A percentile compares a stretch with the other conserved stretches of the same genome.
Evolutionary conservation across 495 filamentous ascomycete species (phyloP).

Genomic region (Penicillium arizonense): DNA sequence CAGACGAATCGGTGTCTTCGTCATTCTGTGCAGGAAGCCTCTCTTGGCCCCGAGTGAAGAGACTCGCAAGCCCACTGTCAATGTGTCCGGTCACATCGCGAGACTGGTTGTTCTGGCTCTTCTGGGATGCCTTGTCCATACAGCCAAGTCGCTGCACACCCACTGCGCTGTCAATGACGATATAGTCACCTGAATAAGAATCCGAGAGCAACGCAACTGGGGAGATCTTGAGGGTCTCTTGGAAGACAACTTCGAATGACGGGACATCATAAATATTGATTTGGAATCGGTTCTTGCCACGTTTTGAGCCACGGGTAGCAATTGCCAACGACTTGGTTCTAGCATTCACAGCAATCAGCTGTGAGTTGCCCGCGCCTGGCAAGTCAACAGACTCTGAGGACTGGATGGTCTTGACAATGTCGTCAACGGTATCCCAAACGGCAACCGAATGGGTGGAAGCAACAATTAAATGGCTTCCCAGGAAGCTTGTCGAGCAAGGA

Average conservation of each 20-base stretch:
- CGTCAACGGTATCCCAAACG: conserved; percentile 45
- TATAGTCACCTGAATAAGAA: conserved; percentile 54
- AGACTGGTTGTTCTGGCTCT: conserved; percentile 45
- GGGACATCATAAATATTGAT: conserved; percentile 40
- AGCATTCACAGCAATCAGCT: conserved; percentile 36
- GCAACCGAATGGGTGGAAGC: conserved; percentile 35
- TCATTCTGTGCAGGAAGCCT: conserved; percentile 26
- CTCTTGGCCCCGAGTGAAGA: conserved; percentile 43
- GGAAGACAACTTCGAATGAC: conserved; percentile 27
- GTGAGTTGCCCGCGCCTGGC: conserved; percentile 4
- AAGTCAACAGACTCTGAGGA: conserved; percentile 8
- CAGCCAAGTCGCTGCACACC: conserved; percentile 50
- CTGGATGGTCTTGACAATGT: conserved; percentile 32
- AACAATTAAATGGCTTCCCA: conserved; percentile 35
- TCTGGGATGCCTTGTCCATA: conserved; percentile 52
- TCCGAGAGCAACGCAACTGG: conserved; percentile 40
- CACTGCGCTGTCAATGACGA: conserved; percentile 46
- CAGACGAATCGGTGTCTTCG: conserved; percentile 48
- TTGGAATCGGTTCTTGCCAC: conserved; percentile 19
- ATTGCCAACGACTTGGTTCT: conserved; percentile 38
- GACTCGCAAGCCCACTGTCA: conserved; percentile 47
- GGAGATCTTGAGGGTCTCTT: conserved; percentile 21
- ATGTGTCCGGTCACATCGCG: conserved; percentile 35
- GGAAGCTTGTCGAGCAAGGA: conserved; percentile 31
- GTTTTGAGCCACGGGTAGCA: conserved; percentile 17